Evolutionary conservation across 257 asterid species (phyloP), one percentile per base, ranked within the genome.

Genomic region (Misopates orontium): DNA sequence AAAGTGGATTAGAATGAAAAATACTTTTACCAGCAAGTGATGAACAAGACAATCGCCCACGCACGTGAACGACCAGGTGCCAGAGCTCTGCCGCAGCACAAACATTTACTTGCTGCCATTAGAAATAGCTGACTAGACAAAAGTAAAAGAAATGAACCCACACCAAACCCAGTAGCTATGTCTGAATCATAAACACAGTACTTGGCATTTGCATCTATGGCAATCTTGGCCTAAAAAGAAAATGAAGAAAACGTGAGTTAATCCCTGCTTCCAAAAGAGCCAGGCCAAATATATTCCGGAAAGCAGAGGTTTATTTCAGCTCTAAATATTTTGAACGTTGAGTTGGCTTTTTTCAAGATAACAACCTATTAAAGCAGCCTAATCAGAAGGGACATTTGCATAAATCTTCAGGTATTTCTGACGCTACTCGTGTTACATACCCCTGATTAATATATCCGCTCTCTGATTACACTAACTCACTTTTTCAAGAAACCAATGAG

Each of bases 151-250:
- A 80, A 65, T 25, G 85, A 83, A 31, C 85, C 85, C 2, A 80
- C 79, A 31, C 85, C 85, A 20, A 48, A 75, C 13, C 85, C 85
- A 22, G 83, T 80, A 7, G 85, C 75, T 31, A 71, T 80, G 56
- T 80, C 84, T 0, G 86, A 81, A 49, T 82, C 84, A 39, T 82
- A 82, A 19, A 75, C 76, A 56, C 87, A 78, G 28, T 79, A 83
- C 24, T 52, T 71, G 45, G 68, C 60, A 0, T 70, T 51, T 36
- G 42, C 42, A 36, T 36, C 42, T 36, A 4, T 9, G 11, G 42
- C 42, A 9, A 36, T 36, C 42, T 36, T 36, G 42, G 42, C 42
- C 42, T 54, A 2, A 24, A 50, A 2, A 17, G 25, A 50, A 50
- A 4, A 50, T 17, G 25, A 50, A 5, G 56, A 20, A 50, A 50